Evolutionary conservation across 352 stramenopile species (phyloP).

Genomic region (Phytophthora cryptogea): DNA sequence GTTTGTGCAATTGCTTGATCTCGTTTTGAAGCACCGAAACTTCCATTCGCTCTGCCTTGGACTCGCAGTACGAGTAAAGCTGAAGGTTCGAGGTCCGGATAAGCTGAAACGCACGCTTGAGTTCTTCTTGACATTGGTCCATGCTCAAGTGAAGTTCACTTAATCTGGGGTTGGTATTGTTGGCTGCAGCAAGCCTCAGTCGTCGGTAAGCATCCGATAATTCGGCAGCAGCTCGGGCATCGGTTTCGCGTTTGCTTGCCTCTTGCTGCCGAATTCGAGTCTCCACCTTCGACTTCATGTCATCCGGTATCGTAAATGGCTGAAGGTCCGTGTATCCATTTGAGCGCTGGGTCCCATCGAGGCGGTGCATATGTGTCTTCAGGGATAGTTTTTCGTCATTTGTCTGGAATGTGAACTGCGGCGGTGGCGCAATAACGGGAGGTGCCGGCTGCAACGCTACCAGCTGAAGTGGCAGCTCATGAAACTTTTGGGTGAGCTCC

Average conservation of each 20-base stretch:
- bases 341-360: slow-evolving; percentile 21
- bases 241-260: slow-evolving; percentile 49
- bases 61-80: slow-evolving; percentile 66
- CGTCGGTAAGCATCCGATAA: slow-evolving; percentile 65
- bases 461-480: slow-evolving; percentile 59
- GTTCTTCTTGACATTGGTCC: slow-evolving; percentile 68
- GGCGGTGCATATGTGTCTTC: slow-evolving; percentile 47
- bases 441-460: slow-evolving; percentile 45
- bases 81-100: slow-evolving; percentile 72
- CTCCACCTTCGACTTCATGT: slow-evolving; percentile 84
- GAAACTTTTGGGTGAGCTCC: slow-evolving; percentile 66
- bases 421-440: background rate
- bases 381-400: slow-evolving; percentile 62
- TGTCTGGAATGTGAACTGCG: slow-evolving; percentile 56
- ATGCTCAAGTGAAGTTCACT: slow-evolving; percentile 63
- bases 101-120: slow-evolving; percentile 67
- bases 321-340: slow-evolving; percentile 66
- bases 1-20: slow-evolving; percentile 48
- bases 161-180: slow-evolving; percentile 55
- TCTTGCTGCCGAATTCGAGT: slow-evolving; percentile 64
- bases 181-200: slow-evolving; percentile 47
- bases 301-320: slow-evolving; percentile 75
- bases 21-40: slow-evolving; percentile 51
- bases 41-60: slow-evolving; percentile 64
- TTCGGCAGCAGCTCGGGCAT: slow-evolving; percentile 48